phyloP scores from a whole-genome alignment of 768 basidiomycete genomes.

The Hirschioporus abietinus region DNA sequence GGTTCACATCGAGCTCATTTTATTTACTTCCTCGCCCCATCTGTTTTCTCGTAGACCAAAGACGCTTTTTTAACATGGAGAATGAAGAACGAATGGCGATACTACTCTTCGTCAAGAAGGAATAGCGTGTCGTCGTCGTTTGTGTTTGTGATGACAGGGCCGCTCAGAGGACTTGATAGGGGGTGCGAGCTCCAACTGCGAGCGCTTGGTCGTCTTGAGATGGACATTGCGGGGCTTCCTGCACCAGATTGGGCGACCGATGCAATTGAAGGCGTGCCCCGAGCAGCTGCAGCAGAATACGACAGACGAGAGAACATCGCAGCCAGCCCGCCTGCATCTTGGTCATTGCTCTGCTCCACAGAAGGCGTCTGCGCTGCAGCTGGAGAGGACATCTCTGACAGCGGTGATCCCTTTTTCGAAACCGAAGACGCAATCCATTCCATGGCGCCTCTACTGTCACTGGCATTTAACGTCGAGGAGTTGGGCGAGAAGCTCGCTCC shows the following conservation, averaged over 20 bases:
- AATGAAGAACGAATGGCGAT: neutral
- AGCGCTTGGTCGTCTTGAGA: conserved; percentile 22
- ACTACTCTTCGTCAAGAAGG: conserved; percentile 48
- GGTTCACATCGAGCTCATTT: neutral
- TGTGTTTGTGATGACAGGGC: conserved; percentile 51
- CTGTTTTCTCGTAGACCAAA: neutral
- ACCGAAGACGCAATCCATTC: conserved; percentile 28
- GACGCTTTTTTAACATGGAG: neutral
- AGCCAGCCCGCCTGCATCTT: conserved; percentile 33
- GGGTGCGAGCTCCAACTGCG: conserved; percentile 32
- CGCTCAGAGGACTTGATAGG: conserved; percentile 50
- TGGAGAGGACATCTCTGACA: conserved; percentile 25
- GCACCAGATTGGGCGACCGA: conserved; percentile 11
- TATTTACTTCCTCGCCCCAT: neutral
- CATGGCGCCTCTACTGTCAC: conserved; percentile 15
- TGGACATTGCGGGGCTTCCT: conserved; percentile 14
- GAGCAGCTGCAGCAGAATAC: conserved; percentile 42
- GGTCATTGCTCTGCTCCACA: conserved; percentile 19
- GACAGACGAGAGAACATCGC: conserved; percentile 51
- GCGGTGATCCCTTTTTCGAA: conserved; percentile 25
- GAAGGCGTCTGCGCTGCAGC: conserved; percentile 13
- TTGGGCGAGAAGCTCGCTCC: conserved; percentile 22
- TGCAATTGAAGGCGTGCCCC: conserved; percentile 17
- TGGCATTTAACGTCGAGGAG: neutral
- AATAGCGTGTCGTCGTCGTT: conserved; percentile 67